Conservation (phyloP, 139 green algal genomes). For the Coelastrella sp. region DNA sequence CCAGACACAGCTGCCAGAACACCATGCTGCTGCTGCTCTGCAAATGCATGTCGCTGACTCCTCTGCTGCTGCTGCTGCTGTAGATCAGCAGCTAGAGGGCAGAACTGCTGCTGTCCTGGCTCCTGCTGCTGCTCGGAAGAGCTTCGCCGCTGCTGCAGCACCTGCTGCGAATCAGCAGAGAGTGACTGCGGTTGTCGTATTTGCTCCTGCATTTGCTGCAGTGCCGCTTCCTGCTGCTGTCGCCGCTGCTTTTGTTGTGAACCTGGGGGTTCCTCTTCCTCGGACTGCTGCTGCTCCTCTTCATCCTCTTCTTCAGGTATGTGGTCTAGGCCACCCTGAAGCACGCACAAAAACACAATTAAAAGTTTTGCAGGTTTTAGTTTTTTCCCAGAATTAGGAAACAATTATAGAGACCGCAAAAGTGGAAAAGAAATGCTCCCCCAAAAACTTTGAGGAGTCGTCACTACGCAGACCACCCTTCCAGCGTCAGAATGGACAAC, state of each 20-base stretch:
- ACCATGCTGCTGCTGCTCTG: conserved; percentile 17
- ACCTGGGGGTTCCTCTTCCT: background rate
- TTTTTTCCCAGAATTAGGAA: too few relatives aligned
- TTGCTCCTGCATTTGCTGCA: conserved; percentile 13
- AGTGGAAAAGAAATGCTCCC: too few relatives aligned
- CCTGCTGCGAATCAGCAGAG: background rate
- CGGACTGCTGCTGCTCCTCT: conserved; percentile 16
- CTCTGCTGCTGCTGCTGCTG: conserved; percentile 6
- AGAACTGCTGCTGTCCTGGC: background rate
- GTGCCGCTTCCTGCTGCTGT: background rate
- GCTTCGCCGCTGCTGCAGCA: background rate
- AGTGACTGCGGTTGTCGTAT: background rate
- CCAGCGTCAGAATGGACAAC: too few relatives aligned
- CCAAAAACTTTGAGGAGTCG: too few relatives aligned
- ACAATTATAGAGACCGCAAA: too few relatives aligned
- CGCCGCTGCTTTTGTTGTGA: conserved; percentile 5
- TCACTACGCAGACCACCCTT: too few relatives aligned
- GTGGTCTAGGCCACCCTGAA: too few relatives aligned
- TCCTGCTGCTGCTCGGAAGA: background rate
- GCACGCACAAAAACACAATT: too few relatives aligned
- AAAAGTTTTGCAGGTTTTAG: too few relatives aligned
- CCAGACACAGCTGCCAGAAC: background rate
- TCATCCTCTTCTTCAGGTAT: conserved; percentile 34
- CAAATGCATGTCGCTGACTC: background rate
- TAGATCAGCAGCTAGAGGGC: too few relatives aligned